Base-by-base conservation (phyloP, 2,329 filamentous ascomycete genomes). In the Cladosporium sp. region DNA sequence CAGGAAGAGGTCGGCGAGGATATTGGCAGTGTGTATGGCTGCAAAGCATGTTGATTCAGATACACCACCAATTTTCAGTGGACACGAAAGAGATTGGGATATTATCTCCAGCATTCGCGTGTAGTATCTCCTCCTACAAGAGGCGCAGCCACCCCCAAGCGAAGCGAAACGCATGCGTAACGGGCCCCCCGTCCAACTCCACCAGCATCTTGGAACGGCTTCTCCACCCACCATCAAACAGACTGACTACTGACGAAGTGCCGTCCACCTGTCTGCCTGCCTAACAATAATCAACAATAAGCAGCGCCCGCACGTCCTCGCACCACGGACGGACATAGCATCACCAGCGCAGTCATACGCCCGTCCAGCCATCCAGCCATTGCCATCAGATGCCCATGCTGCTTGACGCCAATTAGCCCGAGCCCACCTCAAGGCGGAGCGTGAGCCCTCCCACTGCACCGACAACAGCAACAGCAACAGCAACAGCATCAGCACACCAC, bases 311-410 rank as follows among this genome's bases (percentile, higher is more conserved):
- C 8, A 47, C 18, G 41, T 47, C 18, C 41, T 47, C 15, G 14
- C 36, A 6, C 36, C 36, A 18, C 36, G 15, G 7, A 18, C 36
- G 15, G 7, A 15, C 41, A 47, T 21, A 47, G 18, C n/a, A 47
- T 21, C 41, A 44, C 18, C 38, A 44, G 11, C 18, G 18, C 38
- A 18, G 5, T 10, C 18, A n/a, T 10, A n/a, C 6, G 11, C 12
- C 38, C 12, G 6, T 6, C 28, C 28, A 30, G 28, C 18, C 18
- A 18, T 44, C 38, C 5, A 21, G n/a, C 41, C 41, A 47, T 47
- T 5, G 1, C 57, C 57, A 59, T 18, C 59, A 7, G 24, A 44
- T 52, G 59, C 59, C 30, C 59, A 61, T 61, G 59, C 59, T 52
- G 26, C 24, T 15, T 18, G 24, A 28, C 12, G 24, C 36, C 41